Percentiles rank a stretch among this genome's conserved stretches.
These are phyloP conservation scores for Aspergillus sclerotialis DNA, from an alignment of 2,329 filamentous ascomycete genomes.

Conservation along the genomic window DNA sequence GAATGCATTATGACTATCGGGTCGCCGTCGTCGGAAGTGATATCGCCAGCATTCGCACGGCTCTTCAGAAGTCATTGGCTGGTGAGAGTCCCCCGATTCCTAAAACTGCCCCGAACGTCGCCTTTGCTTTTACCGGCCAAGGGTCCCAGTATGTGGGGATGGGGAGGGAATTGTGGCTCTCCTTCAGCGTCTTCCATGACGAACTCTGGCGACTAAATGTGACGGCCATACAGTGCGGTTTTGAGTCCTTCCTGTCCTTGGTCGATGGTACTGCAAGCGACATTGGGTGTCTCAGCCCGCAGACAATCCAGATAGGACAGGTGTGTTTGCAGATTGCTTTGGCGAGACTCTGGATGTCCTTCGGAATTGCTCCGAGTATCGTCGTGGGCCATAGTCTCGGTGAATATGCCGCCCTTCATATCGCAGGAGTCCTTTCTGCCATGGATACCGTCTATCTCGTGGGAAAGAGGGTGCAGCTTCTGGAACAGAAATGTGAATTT, in stretches of 20 bases:
- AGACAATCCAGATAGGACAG: background rate
- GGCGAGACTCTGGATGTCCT: conserved; percentile 10
- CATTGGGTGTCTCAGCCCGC: background rate
- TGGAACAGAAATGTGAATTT: conserved; percentile 11
- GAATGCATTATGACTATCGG: conserved; percentile 24
- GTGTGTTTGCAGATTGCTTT: conserved; percentile 9
- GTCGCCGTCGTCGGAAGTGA: conserved; percentile 2
- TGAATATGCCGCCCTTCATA: conserved; percentile 22
- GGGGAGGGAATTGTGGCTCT: conserved; percentile 24
- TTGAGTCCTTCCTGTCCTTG: conserved; percentile 17
- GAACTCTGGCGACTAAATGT: conserved; percentile 17
- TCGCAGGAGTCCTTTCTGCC: conserved; percentile 17
- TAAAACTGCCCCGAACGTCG: conserved; percentile 13
- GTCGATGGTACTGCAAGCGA: conserved; percentile 8
- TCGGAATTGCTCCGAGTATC: conserved; percentile 11
- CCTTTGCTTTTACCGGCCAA: conserved; percentile 35
- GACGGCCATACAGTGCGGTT: conserved; percentile 14
- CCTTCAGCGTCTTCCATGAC: conserved; percentile 13
- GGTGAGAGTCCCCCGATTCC: conserved; percentile 48
- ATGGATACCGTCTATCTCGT: conserved; percentile 21
- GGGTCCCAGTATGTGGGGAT: conserved; percentile 22
- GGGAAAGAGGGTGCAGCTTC: conserved; percentile 16
- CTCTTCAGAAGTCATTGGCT: conserved; percentile 14
- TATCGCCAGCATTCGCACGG: conserved; percentile 2
- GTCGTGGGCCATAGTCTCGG: conserved; percentile 26